These are phyloP conservation scores for Leishmania turanica DNA, from an alignment of 208 protist species.

Conservation along the genomic window DNA sequence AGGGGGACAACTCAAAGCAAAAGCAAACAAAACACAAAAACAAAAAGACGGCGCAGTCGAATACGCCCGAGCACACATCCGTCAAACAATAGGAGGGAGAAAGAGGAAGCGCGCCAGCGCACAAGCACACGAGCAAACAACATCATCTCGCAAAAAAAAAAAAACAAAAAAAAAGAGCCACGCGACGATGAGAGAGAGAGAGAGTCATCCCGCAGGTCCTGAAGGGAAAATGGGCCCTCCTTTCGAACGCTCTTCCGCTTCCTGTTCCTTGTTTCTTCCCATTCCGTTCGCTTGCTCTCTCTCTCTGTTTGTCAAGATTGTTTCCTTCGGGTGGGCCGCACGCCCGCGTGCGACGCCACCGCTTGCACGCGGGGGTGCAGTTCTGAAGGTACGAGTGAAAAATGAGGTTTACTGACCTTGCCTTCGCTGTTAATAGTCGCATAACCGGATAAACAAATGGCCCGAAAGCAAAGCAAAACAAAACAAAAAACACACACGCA, in stretches of 20 bases:
- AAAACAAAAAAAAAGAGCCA: too few species aligned
- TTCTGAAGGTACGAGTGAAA: not conserved
- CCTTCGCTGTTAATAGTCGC: not conserved
- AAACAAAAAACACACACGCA: not conserved
- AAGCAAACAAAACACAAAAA: not conserved
- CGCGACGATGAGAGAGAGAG: not conserved
- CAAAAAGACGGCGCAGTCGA: not conserved
- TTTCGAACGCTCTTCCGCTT: not conserved
- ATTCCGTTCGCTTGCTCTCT: not conserved
- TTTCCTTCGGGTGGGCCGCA: not conserved
- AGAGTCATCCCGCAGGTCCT: not conserved
- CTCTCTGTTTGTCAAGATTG: not conserved
- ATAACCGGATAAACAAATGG: not conserved
- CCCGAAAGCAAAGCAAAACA: not conserved
- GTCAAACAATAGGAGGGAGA: conserved; percentile 3
- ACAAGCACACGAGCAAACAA: not conserved
- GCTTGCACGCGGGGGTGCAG: not conserved
- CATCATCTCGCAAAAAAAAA: too few species aligned
- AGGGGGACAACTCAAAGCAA: too few species aligned
- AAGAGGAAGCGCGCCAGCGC: not conserved
- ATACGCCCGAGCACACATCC: not conserved
- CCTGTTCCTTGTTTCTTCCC: not conserved
- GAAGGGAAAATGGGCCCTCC: not conserved
- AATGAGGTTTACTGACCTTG: not conserved
- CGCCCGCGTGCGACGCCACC: not conserved